phyloP scores from a whole-genome alignment of 768 basidiomycete genomes.

The Cytidiella melzeri region DNA sequence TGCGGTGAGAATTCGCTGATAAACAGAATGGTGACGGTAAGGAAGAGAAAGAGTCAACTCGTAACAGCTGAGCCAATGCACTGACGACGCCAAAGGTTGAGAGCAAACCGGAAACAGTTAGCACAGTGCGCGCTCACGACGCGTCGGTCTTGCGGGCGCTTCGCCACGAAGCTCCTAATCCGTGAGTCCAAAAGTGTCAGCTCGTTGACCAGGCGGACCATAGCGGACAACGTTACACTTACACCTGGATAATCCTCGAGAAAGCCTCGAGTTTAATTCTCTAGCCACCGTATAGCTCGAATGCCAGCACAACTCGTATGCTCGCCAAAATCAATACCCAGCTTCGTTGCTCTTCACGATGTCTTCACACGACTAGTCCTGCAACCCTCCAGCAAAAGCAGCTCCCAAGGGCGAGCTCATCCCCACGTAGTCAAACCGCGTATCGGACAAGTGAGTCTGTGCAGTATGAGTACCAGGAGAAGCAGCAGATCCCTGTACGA shows the following conservation, averaged over 20 bases:
- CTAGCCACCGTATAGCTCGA: slow-evolving; percentile 3
- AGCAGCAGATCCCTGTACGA: not conserved
- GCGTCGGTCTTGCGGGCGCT: slow-evolving; percentile 3
- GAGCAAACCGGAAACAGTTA: too few relatives aligned
- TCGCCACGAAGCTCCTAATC: not conserved
- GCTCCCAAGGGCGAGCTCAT: slow-evolving; percentile 14
- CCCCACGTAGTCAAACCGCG: not conserved
- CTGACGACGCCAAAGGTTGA: too few relatives aligned
- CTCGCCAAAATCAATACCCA: slow-evolving; percentile 7
- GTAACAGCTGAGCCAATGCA: too few relatives aligned
- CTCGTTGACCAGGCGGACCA: not conserved
- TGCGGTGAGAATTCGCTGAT: not conserved
- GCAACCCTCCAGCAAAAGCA: slow-evolving; percentile 9
- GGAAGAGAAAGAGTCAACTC: too few relatives aligned
- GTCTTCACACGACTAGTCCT: slow-evolving; percentile 11
- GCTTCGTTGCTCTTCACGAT: slow-evolving; percentile 12
- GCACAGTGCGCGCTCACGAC: not conserved
- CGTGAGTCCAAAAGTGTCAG: not conserved
- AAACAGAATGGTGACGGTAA: too few relatives aligned
- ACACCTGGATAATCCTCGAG: too few relatives aligned
- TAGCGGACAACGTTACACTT: too few relatives aligned
- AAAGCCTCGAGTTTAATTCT: too few relatives aligned
- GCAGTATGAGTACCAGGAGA: not conserved
- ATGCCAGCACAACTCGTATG: slow-evolving; percentile 11
- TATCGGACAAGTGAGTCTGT: not conserved